Evolutionary conservation across 177 flowering plant genomes (phyloP).

Genomic region (Tripterygium wilfordii): DNA sequence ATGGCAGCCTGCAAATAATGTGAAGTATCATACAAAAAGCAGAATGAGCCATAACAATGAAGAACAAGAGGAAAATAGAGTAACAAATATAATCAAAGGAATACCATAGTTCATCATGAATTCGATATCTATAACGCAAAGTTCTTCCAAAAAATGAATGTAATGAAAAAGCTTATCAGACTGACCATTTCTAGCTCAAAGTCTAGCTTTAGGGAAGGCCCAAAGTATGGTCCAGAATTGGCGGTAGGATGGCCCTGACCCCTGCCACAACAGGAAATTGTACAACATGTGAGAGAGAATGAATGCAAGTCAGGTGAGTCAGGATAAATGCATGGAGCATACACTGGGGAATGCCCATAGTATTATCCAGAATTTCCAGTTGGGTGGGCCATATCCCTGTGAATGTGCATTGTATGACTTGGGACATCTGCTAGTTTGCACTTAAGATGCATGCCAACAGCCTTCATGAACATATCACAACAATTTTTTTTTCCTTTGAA

Average conservation of each 20-base stretch:
- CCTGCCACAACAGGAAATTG: slow-evolving; percentile 33
- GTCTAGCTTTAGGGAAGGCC: slow-evolving; percentile 87
- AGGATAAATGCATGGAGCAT: too few relatives aligned
- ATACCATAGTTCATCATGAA: slow-evolving; percentile 1
- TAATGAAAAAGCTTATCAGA: too few relatives aligned
- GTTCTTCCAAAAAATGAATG: too few relatives aligned
- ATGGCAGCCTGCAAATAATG: slow-evolving; percentile 67
- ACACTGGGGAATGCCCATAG: too few relatives aligned
- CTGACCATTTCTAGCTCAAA: slow-evolving; percentile 98
- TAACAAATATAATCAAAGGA: too few relatives aligned
- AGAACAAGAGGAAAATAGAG: not conserved
- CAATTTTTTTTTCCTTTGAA: too few relatives aligned
- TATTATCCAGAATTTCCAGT: slow-evolving; percentile 60
- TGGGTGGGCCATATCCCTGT: slow-evolving; percentile 88
- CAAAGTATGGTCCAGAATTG: slow-evolving; percentile 77
- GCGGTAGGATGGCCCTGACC: slow-evolving; percentile 79
- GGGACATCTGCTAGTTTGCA: too few relatives aligned
- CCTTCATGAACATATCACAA: too few relatives aligned
- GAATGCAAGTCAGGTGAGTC: too few relatives aligned
- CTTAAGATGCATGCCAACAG: too few relatives aligned
- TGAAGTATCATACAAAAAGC: not conserved
- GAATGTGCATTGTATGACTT: slow-evolving; percentile 92
- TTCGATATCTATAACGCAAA: too few relatives aligned
- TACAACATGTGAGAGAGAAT: not conserved
- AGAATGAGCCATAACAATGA: not conserved